phyloP scores from a whole-genome alignment of 345 rosid species.

The Boechera retrofracta region DNA sequence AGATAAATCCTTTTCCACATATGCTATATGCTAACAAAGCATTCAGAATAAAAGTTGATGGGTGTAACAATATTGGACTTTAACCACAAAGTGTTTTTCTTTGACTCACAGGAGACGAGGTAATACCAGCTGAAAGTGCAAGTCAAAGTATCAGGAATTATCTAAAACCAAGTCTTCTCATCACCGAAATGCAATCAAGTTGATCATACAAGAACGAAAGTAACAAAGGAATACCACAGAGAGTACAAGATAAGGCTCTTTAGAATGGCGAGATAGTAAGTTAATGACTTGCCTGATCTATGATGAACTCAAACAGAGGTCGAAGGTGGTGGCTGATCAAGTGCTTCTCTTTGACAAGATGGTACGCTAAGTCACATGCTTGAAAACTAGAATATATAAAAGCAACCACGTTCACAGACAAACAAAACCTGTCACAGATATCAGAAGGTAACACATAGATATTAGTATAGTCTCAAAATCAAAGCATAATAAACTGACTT shows the following conservation, averaged over 20 bases:
- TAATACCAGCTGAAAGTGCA: slow-evolving; percentile 6
- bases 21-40: background rate
- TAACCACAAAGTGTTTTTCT: background rate
- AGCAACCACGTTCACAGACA: slow-evolving; percentile 80
- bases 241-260: background rate
- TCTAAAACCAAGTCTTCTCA: background rate
- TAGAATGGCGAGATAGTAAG: background rate
- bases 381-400: slow-evolving; percentile 79
- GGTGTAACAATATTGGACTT: background rate
- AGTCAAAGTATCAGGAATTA: background rate
- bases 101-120: slow-evolving; percentile 16
- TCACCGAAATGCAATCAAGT: background rate
- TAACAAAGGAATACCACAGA: slow-evolving; percentile 12
- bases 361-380: slow-evolving; percentile 67
- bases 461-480: slow-evolving; percentile 13
- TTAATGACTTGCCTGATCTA: slow-evolving; percentile 81
- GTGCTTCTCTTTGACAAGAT: slow-evolving; percentile 63
- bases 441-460: slow-evolving; percentile 8
- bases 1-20: background rate
- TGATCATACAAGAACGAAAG: background rate
- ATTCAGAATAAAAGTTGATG: background rate
- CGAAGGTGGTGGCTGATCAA: slow-evolving; percentile 62
- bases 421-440: slow-evolving; percentile 65
- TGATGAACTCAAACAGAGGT: slow-evolving; percentile 66
- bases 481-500: background rate